Evolutionary conservation across 805 yeast species (phyloP), one percentile per base, ranked within the genome.

Genomic region (Cyberlindnera maclurae): DNA sequence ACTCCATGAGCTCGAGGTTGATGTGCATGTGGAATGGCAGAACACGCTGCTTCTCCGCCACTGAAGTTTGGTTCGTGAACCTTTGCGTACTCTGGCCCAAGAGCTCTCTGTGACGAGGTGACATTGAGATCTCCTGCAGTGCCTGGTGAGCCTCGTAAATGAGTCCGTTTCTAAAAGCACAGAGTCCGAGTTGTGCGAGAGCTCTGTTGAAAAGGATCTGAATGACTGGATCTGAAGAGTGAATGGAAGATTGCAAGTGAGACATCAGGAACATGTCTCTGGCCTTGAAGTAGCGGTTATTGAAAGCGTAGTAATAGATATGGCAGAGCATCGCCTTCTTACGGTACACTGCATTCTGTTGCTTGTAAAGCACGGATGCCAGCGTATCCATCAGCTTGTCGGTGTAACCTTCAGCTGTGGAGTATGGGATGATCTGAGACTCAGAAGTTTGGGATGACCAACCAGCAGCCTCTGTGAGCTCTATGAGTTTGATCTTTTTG

Each of bases 11-110:
- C 70, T 94, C 97, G 53, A 90, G 70, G 65, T 93, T 93, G 63
- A 93, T 90, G 67, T 93, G 99, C 84, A 87, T 88, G 67, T 93
- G 98, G 82, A 83, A 93, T 42, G 99, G 99, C 59, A 93, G 71
- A 60, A 88, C 75, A 59, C 89, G 79, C 64, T 81, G 90, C 54
- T 71, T 77, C 57, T 83, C 95, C 44, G 72, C 75, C 33, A 71
- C 63, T 18, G 77, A 59, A 13, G 71, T 68, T 45, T 59, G 62
- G 53, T 72, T 75, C 39, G 74, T 69, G 59, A 73, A 79, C 64
- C 88, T 82, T 59, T 82, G 81, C 32, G 66, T 58, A 38, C 95
- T 94, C 70, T 90, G 98, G 43, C 97, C 97, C 46, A 93, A 74
- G 43, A 93, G 74, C 66, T 93, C 98, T 70, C 85, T 88, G 54